Conservation (phyloP, 2,329 filamentous ascomycete species). For the Aspergillus tamarii region DNA sequence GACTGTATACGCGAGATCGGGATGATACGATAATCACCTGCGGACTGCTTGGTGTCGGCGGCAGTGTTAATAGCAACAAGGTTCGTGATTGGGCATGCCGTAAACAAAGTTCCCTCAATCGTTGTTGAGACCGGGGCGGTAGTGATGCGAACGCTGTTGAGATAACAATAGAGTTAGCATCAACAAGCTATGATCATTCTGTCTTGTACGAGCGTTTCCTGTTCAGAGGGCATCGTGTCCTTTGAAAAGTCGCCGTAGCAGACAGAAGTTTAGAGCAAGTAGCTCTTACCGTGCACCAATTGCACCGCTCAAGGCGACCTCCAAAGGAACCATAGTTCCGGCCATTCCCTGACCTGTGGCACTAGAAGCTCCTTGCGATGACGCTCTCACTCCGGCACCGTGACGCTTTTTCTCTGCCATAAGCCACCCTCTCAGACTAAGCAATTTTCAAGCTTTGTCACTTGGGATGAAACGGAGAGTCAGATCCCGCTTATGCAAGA, state of each 20-base stretch:
- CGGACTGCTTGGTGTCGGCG: slow-evolving; percentile 38
- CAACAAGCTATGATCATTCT: not conserved
- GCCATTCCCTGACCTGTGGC: slow-evolving; percentile 41
- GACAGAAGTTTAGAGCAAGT: not conserved
- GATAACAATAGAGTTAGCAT: slow-evolving; percentile 11
- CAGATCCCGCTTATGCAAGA: not conserved
- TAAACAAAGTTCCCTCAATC: slow-evolving; percentile 65
- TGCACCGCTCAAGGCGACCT: slow-evolving; percentile 60
- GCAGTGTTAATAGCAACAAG: slow-evolving; percentile 62
- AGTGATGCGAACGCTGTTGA: slow-evolving; percentile 59
- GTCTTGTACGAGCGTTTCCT: not conserved
- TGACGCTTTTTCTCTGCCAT: slow-evolving; percentile 66
- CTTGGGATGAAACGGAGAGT: not conserved
- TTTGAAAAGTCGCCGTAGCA: not conserved
- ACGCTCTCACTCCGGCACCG: slow-evolving; percentile 55
- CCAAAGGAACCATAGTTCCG: slow-evolving; percentile 52
- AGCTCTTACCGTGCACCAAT: slow-evolving; percentile 62
- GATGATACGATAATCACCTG: slow-evolving; percentile 63
- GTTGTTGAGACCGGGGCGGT: slow-evolving; percentile 56
- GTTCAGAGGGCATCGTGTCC: not conserved
- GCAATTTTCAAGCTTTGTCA: not conserved
- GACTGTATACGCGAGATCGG: slow-evolving; percentile 61
- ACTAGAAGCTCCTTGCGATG: slow-evolving; percentile 40
- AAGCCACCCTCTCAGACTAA: slow-evolving; percentile 9
- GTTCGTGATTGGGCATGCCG: slow-evolving; percentile 63